Conservation (phyloP, 495 filamentous ascomycete species). For the Podospora bellae-mahoneyi region DNA sequence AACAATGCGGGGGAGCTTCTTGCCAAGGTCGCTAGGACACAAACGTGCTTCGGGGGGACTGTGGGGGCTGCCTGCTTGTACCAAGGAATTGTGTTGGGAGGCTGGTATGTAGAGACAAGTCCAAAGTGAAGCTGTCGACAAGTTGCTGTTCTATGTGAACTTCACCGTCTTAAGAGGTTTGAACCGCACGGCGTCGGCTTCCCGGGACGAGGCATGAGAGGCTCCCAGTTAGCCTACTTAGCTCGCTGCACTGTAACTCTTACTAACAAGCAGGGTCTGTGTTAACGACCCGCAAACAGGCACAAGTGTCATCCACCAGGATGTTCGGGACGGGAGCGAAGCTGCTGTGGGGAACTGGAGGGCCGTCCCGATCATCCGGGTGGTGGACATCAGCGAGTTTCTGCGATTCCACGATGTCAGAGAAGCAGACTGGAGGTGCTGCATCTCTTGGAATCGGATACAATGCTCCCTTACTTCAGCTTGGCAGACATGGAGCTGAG, state of each 20-base stretch:
- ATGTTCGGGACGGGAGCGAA: constrained; percentile 9
- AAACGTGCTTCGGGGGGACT: neutral
- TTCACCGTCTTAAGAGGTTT: neutral
- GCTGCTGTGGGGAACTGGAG: constrained; percentile 14
- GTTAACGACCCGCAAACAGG: neutral
- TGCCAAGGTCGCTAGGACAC: constrained; percentile 17
- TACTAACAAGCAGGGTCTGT: constrained; percentile 8
- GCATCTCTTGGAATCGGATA: neutral
- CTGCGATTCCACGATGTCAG: neutral
- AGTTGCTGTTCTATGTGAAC: neutral
- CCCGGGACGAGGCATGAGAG: neutral
- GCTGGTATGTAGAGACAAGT: neutral
- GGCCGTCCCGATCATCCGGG: constrained; percentile 4
- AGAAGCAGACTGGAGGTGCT: neutral
- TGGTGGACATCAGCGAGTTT: neutral
- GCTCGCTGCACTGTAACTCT: neutral
- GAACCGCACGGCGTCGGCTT: neutral
- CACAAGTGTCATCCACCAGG: constrained; percentile 5
- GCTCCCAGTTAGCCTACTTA: neutral
- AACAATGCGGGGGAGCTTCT: neutral
- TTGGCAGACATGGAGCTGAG: neutral
- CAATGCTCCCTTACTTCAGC: neutral
- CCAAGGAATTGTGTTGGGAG: neutral
- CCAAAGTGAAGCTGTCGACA: constrained; percentile 10
- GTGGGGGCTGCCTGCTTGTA: neutral